Conservation (phyloP, 805 yeast species). For the Lipomyces starkeyi region DNA sequence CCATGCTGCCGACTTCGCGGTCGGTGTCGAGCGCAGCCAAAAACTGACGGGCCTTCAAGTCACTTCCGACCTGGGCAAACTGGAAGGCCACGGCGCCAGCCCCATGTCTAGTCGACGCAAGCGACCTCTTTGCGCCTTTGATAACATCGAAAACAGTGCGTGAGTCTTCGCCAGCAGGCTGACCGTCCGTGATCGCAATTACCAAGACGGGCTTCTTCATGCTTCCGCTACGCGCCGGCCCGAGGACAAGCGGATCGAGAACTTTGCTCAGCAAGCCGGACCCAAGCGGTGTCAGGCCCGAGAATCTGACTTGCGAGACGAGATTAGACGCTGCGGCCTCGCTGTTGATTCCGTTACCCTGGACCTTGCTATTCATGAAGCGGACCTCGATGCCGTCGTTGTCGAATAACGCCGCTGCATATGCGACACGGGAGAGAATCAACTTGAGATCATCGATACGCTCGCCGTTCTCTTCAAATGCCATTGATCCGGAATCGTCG, state of each 20-base stretch:
- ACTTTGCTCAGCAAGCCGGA: constrained; percentile 40
- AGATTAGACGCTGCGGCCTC: constrained; percentile 41
- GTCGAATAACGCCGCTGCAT: constrained; percentile 44
- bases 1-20: constrained; percentile 42
- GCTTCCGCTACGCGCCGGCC: constrained; percentile 38
- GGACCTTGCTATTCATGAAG: constrained; percentile 42
- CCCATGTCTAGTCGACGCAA: constrained; percentile 40
- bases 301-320: constrained; percentile 39
- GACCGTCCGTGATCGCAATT: constrained; percentile 45
- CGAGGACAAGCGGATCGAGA: constrained; percentile 42
- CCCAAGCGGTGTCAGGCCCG: constrained; percentile 45
- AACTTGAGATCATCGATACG: constrained; percentile 45
- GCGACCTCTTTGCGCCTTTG: constrained; percentile 40
- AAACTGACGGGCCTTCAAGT: constrained; percentile 44
- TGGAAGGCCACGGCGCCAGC: constrained; percentile 46
- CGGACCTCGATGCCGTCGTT: constrained; percentile 44
- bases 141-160: constrained; percentile 39
- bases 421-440: constrained; percentile 42
- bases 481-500: constrained; percentile 47
- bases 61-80: constrained; percentile 46
- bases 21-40: constrained; percentile 43
- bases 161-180: constrained; percentile 44
- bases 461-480: constrained; percentile 45
- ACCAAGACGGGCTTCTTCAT: constrained; percentile 44
- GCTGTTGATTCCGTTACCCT: constrained; percentile 39